Percentiles rank a stretch among this genome's conserved stretches.
These are phyloP conservation scores for Paramecium bursaria DNA, from an alignment of 73 alveolate genomes.

Conservation along the genomic window DNA sequence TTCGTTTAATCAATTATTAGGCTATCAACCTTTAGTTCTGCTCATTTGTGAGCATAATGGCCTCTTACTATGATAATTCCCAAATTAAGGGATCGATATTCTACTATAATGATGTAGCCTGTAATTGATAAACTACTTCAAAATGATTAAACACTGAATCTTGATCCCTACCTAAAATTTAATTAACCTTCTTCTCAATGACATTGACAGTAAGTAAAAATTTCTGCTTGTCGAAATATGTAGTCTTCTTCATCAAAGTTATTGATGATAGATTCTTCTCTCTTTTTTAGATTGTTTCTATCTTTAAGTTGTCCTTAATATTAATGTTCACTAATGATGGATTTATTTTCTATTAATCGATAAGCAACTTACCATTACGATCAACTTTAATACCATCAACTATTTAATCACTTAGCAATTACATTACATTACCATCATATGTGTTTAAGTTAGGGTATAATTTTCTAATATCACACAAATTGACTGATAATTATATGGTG, in stretches of 20 bases:
- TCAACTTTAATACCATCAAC: constrained; percentile 23
- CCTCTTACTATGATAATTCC: constrained; percentile 42
- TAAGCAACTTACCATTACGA: background rate
- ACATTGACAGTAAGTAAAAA: constrained; percentile 17
- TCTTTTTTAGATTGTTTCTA: background rate
- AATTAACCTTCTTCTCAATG: constrained; percentile 8
- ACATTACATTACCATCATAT: constrained; percentile 25
- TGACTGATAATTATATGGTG: constrained; percentile 24
- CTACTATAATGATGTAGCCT: constrained; percentile 10
- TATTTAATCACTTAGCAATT: constrained; percentile 25
- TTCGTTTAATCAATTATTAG: constrained; percentile 34
- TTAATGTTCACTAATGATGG: constrained; percentile 34
- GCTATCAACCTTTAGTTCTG: constrained; percentile 15
- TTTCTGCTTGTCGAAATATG: constrained; percentile 32
- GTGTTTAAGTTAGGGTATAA: constrained; percentile 11
- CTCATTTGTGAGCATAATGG: background rate
- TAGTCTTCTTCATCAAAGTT: background rate
- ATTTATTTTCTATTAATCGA: constrained; percentile 15
- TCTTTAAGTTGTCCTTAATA: background rate
- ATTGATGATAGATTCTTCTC: background rate
- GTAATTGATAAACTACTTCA: background rate
- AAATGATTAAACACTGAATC: constrained; percentile 25
- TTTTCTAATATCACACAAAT: constrained; percentile 28
- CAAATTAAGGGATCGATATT: background rate
- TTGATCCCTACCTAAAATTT: background rate